Base-by-base conservation (phyloP, 495 filamentous ascomycete genomes). In the Penicillium chermesinum region DNA sequence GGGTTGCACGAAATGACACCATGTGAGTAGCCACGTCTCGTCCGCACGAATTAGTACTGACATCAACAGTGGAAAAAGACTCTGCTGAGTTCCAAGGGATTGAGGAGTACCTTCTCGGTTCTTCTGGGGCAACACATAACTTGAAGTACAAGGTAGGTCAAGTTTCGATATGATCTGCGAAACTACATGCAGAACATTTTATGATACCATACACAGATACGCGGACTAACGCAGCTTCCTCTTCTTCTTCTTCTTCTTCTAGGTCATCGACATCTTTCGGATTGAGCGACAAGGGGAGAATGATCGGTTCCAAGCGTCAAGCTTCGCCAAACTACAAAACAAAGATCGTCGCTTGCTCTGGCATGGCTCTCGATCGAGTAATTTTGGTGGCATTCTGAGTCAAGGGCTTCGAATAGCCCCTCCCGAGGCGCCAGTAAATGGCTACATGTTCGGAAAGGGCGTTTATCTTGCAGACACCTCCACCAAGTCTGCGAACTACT, bases 361-460 rank as follows among this genome's bases (percentile, higher is more conserved):
- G 89, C 89, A 95, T 58, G 88, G 88, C 7, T 72, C 69, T 12
- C 80, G 87, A 14, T 74, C 74, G 19, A 90, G 86, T 35, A 94
- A 94, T 59, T 93, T 85, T 53, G 83, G 81, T 53, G 87, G 88
- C 49, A 93, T 95, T 40, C 76, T 95, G 18, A 84, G 79, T 46
- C 87, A 93, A 61, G 89, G 89, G 32, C 73, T 95, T 7, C 86
- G 87, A 8, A 94, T 95, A 46, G 89, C 89, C 0, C 88, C 89
- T 0, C 87, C 88, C 0, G 86, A 91, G 62, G 87, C 87, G 0
- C 89, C 87, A 1, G 82, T 82, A 2, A 79, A 72, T 39, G 88
- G 88, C 0, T 89, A 91, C 65, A 83, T 81, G 73, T 94, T 93
- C 53, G 89, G 85, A 52, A 91, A 93, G 49, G 90, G 89, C n/a